Evolutionary conservation across 805 yeast species (phyloP), one percentile per base, ranked within the genome.

Genomic region (Yueomyces sp.): DNA sequence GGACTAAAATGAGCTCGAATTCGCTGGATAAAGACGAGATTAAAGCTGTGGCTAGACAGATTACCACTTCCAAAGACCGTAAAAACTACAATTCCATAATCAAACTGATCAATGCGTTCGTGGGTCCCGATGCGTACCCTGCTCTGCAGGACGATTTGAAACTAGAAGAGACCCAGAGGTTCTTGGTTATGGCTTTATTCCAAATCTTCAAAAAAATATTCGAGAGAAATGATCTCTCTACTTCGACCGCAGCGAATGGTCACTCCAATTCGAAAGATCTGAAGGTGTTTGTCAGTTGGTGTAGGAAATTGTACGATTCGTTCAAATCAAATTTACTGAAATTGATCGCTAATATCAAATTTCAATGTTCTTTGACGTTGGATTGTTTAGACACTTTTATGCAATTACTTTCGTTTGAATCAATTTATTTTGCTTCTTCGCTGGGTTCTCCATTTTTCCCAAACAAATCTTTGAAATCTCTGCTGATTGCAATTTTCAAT

Each of bases 371-470:
- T 5, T 58, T 67, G 50, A 63, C 70, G 57, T 75, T 46, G 53
- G 84, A 59, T 73, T 75, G 64, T 49, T 70, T 56, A 57, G 84
- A 81, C 53, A 62, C 73, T 33, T 62, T 69, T 47, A 65, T 79
- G 69, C 79, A 72, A 52, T 60, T 81, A 31, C 51, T 77, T 37
- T 74, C 65, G 56, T 55, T 70, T 36, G 94, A 85, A 60, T 68
- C 80, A 32, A 56, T 61, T 31, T 59, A 72, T 55, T 64, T 76
- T 54, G 72, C 75, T 5, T 69, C 83, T 11, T 63, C 66, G 42
- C 57, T 57, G 29, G 65, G 68, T 42, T 78, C 81, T 45, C 72
- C 77, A 41, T 77, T 65, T 53, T 85, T 85, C 59, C 83, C 95
- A 5, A 73, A 69, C 34, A 64, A 62, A 40, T 65, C 74, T 8